Base-by-base conservation (phyloP, 2,329 filamentous ascomycete species). In the Botrytis tulipae region DNA sequence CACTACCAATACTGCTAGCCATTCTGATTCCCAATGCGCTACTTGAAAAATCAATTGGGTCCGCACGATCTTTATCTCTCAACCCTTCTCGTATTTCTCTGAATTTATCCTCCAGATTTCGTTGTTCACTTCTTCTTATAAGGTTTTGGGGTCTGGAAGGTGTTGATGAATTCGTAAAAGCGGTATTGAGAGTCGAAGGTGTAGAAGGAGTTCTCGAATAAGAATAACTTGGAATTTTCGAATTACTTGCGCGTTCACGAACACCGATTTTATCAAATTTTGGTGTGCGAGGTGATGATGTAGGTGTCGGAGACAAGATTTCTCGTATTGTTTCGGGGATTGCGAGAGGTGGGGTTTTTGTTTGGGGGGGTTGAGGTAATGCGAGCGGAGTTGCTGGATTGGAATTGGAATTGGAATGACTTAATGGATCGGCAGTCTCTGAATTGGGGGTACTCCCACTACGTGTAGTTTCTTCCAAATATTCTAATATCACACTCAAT, bases 401-500 rank as follows among this genome's bases (percentile, higher is more conserved):
- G n/a, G 51, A 42, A 42, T 42, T 42, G 40, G 40, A 54, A 29
- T 54, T n/a, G n/a, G n/a, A n/a, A n/a, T n/a, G 51, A 48, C 9
- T 62, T 16, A 71, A 29, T 25, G 46, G 65, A 68, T 54, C 65
- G 46, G 44, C 14, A 7, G 29, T 7, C 40, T 72, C 62, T 40
- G 48, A 42, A 72, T 42, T 67, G 25, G 51, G 48, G 1, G 62
- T 46, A 29, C 25, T 75, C 40, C 51, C 57, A 29, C 71, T 71
- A 66, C 74, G 68, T 61, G 72, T 54, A 7, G 48, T 63, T 44
- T 74, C 73, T 16, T 77, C 75, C n/a, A 77, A 51, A 35, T 75
- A 73, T 72, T 78, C 78, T 10, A 77, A 60, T 18, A 79, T 78
- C 10, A 76, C 75, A 42, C 75, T 78, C 32, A 80, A 74, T 74